A percentile compares a stretch with the other conserved stretches of the same genome.
Evolutionary conservation across 2,329 filamentous ascomycete genomes (phyloP).

Genomic region (Alternaria arbusti): DNA sequence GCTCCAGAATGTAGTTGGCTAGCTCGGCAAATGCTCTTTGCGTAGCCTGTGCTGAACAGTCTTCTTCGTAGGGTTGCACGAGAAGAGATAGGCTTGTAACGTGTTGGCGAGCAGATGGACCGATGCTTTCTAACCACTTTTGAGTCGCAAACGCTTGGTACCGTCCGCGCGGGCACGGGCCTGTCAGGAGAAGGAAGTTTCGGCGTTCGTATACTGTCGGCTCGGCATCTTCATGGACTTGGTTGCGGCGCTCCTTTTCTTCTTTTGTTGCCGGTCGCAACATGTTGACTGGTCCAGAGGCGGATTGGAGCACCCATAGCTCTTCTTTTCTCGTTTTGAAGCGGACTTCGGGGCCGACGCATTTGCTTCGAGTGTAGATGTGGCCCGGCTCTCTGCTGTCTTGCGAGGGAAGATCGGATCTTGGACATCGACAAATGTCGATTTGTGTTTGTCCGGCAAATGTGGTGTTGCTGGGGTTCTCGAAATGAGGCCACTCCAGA

Average conservation of each 20-base stretch:
- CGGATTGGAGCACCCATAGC: conserved; percentile 34
- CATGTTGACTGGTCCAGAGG: conserved; percentile 37
- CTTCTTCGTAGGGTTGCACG: conserved; percentile 39
- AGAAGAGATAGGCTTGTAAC: conserved; percentile 32
- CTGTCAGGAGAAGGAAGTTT: conserved; percentile 37
- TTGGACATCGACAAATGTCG: conserved; percentile 35
- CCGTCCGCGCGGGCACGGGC: conserved; percentile 41
- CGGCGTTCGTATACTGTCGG: conserved; percentile 33
- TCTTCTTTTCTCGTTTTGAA: conserved; percentile 23
- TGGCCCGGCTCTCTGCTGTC: conserved; percentile 26
- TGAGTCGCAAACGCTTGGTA: conserved; percentile 43
- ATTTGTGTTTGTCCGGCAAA: conserved; percentile 35
- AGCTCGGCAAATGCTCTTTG: conserved; percentile 28
- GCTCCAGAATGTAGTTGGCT: conserved; percentile 18
- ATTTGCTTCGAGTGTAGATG: conserved; percentile 40
- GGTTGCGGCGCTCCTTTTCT: conserved; percentile 20
- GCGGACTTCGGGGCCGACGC: conserved; percentile 29
- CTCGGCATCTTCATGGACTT: conserved; percentile 32
- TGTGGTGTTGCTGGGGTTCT: conserved; percentile 40
- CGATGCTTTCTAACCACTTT: conserved; percentile 28
- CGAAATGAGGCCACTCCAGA: conserved; percentile 35
- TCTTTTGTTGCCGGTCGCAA: conserved; percentile 31
- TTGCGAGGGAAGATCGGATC: conserved; percentile 6
- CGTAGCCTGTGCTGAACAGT: conserved; percentile 18
- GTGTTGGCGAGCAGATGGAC: conserved; percentile 18